phyloP scores from a whole-genome alignment of 306 rosid genomes.

The Vicia faba region DNA sequence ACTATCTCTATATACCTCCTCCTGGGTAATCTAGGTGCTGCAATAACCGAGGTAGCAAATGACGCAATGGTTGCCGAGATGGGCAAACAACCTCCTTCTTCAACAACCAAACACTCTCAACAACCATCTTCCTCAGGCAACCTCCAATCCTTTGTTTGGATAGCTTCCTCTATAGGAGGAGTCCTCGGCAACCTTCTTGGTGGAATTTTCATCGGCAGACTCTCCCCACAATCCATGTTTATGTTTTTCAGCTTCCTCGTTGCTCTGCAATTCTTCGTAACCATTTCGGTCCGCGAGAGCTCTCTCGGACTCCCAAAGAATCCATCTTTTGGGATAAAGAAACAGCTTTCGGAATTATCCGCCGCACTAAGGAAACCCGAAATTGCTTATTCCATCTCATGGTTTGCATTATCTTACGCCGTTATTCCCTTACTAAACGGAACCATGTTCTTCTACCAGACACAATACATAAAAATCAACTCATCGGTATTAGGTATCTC shows the following conservation, averaged over 20 bases:
- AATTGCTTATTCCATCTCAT: slow-evolving; percentile 63
- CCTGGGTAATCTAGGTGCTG: slow-evolving; percentile 86
- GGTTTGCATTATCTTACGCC: slow-evolving; percentile 92
- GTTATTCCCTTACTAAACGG: slow-evolving; percentile 79
- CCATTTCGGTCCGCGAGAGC: slow-evolving; percentile 56
- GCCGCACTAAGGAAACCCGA: slow-evolving; percentile 67
- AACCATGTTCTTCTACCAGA: slow-evolving; percentile 96
- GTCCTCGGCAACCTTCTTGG: slow-evolving; percentile 80
- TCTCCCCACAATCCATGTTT: slow-evolving; percentile 64
- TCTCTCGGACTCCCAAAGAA: slow-evolving; percentile 69
- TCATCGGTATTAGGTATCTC: slow-evolving; percentile 76
- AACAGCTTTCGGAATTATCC: slow-evolving; percentile 63
- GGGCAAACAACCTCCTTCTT: slow-evolving; percentile 57
- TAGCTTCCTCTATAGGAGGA: slow-evolving; percentile 87
- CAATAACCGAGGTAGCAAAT: slow-evolving; percentile 92
- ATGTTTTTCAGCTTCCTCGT: slow-evolving; percentile 61
- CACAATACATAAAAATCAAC: slow-evolving; percentile 63
- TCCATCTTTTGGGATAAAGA: slow-evolving; percentile 56
- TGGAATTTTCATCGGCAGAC: slow-evolving; percentile 61
- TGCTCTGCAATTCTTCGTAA: slow-evolving; percentile 66
- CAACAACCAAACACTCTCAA: slow-evolving; percentile 45
- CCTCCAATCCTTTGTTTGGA: slow-evolving; percentile 92
- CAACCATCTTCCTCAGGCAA: slow-evolving; percentile 60
- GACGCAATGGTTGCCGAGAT: slow-evolving; percentile 94
- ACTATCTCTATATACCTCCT: slow-evolving; percentile 68